Base-by-base conservation (phyloP, 2,329 filamentous ascomycete genomes). In the Apiospora hydei region DNA sequence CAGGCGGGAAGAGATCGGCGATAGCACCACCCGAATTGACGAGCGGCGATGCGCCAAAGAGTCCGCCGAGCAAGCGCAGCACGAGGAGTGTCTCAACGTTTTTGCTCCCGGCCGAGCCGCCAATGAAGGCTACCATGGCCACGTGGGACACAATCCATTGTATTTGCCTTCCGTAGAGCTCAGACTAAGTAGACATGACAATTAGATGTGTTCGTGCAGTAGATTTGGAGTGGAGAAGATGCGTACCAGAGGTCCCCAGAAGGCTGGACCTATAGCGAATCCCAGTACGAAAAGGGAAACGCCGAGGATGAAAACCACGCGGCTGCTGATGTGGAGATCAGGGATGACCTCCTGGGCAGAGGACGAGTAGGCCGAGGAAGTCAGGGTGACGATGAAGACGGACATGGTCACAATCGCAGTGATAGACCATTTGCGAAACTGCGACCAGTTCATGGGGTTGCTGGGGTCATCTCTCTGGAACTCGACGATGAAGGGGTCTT, bases 11-110 rank as follows among this genome's bases (percentile, higher is more conserved):
- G 81, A 92, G 88, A 77, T 92, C 90, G 53, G 90, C 90, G 75
- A 92, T 88, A 38, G 90, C 86, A 75, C 89, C 90, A 3, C 89
- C 89, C 1, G 88, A 86, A 75, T 91, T 91, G 10, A 89, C 90
- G 73, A 92, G 80, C 1, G 90, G 88, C 0, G 89, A 89, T 0
- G 89, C 88, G 5, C 89, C 91, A 76, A 91, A 91, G 10, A 88
- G 81, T 51, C 90, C 90, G 30, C 88, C 88, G 70, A 94, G 87
- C 82, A 93, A 93, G n/a, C 92, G 88, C 51, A 93, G 84, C n/a
- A 92, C 38, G 38, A 38, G 38, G 38, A 38, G 38, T 85, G 88
- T 88, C 67, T 83, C 83, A 73, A 91, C 89, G 75, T 88, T 90
- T 71, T 88, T 82, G 0, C 88, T 83, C 11, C 87, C 90, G 1